Evolutionary conservation across 1,284 basidiomycete genomes (phyloP), one percentile per base, ranked within the genome.

Genomic region (Ganoderma sinense): DNA sequence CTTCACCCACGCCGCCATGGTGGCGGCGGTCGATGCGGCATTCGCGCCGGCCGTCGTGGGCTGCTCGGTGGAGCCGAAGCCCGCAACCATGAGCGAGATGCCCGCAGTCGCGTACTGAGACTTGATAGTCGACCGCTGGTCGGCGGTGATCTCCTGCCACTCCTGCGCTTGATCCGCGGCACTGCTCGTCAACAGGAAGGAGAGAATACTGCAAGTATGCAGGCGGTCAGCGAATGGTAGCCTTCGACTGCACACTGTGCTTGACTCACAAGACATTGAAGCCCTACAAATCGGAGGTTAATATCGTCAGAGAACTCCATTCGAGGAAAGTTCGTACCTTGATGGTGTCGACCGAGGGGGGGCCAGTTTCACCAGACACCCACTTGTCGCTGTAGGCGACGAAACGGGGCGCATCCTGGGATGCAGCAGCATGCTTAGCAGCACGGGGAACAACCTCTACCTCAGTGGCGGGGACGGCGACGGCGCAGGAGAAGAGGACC

Each of bases 1-100:
- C 69, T 82, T 84, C 56, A 88, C 86, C 83, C 84, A 88, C 4
- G 79, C 78, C 16, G 86, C 86, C 80, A 89, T 82, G 6, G 79
- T 83, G 71, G 86, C 80, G 0, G 87, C 88, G 5, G 82, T 81
- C 7, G 62, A 70, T 23, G 80, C 75, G 2, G 86, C 77, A 66
- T 88, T 79, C 5, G 80, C 78, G 18, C 82, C 81, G 0, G 78
- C 78, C 10, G 83, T 80, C 13, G 88, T 88, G 5, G 89, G 89
- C 0, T 78, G 78, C 58, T 88, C 86, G 1, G 87, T 86, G 2
- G 84, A 81, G 6, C 88, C 88, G 67, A 88, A 88, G 11, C 79
- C 83, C n/a, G 85, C 84, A 14, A 87, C 85, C 33, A 87, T 79
- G 53, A 88, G 76, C 67, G 83, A 85, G 71, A 87, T 83, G 2